Percentiles rank a stretch among this genome's conserved stretches.
phyloP scores from a whole-genome alignment of 139 green algal genomes.

The Diplosphaera chodatii region DNA sequence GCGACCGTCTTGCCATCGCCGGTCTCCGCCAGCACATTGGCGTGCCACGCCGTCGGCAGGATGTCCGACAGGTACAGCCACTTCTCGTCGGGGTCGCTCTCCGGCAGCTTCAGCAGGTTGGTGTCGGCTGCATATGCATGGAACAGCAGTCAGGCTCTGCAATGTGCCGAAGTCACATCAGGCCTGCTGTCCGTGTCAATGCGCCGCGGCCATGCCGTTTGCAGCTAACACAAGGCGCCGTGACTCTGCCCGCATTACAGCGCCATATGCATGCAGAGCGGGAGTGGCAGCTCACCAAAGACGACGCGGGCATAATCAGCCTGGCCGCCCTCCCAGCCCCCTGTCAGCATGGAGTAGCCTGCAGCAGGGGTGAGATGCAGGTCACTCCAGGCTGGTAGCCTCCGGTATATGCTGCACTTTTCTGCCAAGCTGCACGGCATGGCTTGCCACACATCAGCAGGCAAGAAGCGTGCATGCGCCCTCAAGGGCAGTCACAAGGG shows the following conservation, averaged over 20 bases:
- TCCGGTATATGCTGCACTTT: too few relatives aligned
- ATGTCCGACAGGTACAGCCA: slow-evolving; percentile 68
- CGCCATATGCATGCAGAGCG: too few relatives aligned
- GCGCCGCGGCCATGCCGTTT: too few relatives aligned
- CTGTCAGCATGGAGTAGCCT: slow-evolving; percentile 49
- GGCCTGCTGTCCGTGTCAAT: too few relatives aligned
- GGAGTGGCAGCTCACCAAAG: slow-evolving; percentile 25
- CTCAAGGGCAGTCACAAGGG: not conserved
- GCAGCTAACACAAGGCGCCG: too few relatives aligned
- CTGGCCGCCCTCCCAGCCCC: slow-evolving; percentile 63
- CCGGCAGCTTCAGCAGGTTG: slow-evolving; percentile 54
- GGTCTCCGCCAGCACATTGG: slow-evolving; percentile 56
- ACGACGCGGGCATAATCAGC: slow-evolving; percentile 63
- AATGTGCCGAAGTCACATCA: too few relatives aligned
- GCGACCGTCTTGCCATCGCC: slow-evolving; percentile 50
- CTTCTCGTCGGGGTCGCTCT: slow-evolving; percentile 30
- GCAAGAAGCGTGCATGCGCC: too few relatives aligned
- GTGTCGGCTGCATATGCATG: slow-evolving; percentile 52
- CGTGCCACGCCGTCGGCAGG: slow-evolving; percentile 65
- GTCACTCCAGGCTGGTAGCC: not conserved
- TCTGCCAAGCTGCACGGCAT: too few relatives aligned
- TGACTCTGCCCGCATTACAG: too few relatives aligned
- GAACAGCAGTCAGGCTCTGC: too few relatives aligned
- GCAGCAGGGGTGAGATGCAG: not conserved
- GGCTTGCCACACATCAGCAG: not conserved